Evolutionary conservation across 148 eudicot species (phyloP).

Genomic region (Polygonum aviculare): DNA sequence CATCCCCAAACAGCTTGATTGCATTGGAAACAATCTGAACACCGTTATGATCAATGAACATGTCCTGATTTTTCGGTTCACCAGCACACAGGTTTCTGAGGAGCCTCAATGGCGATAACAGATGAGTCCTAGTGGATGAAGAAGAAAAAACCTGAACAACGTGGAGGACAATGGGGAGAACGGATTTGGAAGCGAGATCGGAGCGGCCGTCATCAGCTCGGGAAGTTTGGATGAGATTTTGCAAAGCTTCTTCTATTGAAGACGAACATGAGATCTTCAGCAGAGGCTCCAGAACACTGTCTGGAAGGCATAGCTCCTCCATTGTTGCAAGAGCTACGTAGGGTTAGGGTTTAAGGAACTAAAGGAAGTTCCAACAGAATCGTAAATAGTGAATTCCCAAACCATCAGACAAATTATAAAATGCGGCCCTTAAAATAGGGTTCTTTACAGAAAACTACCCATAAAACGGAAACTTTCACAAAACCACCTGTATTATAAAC

Average conservation of each 20-base stretch:
- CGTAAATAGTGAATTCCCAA: no score
- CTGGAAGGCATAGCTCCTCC: conserved; percentile 22
- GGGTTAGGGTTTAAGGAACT: neutral
- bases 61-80: conserved; percentile 48
- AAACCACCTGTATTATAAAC: no score
- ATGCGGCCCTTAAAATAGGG: no score
- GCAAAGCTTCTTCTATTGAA: conserved; percentile 34
- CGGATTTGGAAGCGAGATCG: conserved; percentile 42
- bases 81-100: conserved; percentile 86
- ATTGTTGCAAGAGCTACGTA: conserved; percentile 9
- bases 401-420: no score
- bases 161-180: conserved; percentile 34
- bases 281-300: conserved; percentile 30
- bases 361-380: no score
- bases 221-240: conserved; percentile 37
- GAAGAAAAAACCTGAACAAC: conserved; percentile 32
- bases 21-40: conserved; percentile 30
- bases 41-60: conserved; percentile 54
- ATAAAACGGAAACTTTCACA: no score
- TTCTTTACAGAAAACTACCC: no score
- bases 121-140: conserved; percentile 28
- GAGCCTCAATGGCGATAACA: conserved; percentile 50
- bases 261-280: conserved; percentile 34
- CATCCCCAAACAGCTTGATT: conserved; percentile 17
- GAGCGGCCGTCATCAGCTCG: conserved; percentile 47